These are phyloP conservation scores for Chimonanthus salicifolius DNA, from an alignment of 164 flowering plant genomes.

Conservation along the genomic window DNA sequence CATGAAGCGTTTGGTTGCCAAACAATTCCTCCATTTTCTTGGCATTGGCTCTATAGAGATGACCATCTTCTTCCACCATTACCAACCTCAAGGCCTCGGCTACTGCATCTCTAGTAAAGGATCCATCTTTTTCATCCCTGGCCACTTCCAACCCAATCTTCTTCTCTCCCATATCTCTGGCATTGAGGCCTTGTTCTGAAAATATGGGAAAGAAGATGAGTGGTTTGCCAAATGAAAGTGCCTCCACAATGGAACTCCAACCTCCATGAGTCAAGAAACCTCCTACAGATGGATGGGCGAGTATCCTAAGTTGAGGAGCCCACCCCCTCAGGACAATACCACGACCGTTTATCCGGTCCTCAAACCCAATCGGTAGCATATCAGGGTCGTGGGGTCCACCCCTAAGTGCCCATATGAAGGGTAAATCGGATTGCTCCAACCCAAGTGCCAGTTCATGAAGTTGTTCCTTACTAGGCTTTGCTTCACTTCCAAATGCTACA, in stretches of 20 bases:
- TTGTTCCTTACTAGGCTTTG: conserved; percentile 20
- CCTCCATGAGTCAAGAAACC: conserved; percentile 32
- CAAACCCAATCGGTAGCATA: conserved; percentile 24
- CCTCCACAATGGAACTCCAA: conserved; percentile 29
- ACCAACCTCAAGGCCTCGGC: conserved; percentile 29
- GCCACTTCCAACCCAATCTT: conserved; percentile 32
- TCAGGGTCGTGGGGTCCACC: conserved; percentile 12
- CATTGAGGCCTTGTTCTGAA: conserved; percentile 28
- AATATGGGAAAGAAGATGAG: conserved; percentile 24
- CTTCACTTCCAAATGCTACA: conserved; percentile 41
- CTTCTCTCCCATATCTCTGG: conserved; percentile 34
- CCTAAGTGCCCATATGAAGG: conserved; percentile 34
- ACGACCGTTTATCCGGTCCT: conserved; percentile 9
- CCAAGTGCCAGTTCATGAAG: conserved; percentile 30
- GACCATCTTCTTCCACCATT: conserved; percentile 32
- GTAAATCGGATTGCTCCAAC: conserved; percentile 22
- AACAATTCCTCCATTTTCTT: conserved; percentile 11
- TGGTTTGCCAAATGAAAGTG: conserved; percentile 29
- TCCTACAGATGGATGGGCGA: conserved; percentile 37
- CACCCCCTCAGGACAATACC: conserved; percentile 37
- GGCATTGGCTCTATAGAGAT: conserved; percentile 10
- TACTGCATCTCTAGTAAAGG: conserved; percentile 21
- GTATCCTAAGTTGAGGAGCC: conserved; percentile 35
- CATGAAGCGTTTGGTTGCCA: conserved; percentile 20
- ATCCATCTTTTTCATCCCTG: conserved; percentile 31